phyloP scores from a whole-genome alignment of 1,284 basidiomycete genomes.

The Puccinia triticina region DNA sequence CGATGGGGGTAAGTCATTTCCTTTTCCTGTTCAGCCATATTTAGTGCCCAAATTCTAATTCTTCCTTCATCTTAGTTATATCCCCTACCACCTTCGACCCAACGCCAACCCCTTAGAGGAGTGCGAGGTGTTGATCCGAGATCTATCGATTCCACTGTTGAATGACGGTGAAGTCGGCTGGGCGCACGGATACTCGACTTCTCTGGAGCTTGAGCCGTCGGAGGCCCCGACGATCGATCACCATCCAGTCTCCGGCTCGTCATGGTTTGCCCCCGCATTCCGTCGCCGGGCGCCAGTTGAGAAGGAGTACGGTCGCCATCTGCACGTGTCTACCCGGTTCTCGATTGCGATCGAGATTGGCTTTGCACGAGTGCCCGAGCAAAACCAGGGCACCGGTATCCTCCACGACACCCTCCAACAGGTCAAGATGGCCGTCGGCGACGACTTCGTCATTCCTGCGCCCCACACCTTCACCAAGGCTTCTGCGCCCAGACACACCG shows the following conservation, averaged over 20 bases:
- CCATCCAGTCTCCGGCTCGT: constrained; percentile 55
- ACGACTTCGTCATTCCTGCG: constrained; percentile 43
- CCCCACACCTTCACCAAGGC: constrained; percentile 51
- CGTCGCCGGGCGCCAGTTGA: constrained; percentile 55
- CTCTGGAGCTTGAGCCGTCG: constrained; percentile 57
- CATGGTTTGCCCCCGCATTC: constrained; percentile 59
- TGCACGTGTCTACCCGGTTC: constrained; percentile 61
- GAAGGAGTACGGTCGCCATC: constrained; percentile 55
- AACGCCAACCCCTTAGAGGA: constrained; percentile 57
- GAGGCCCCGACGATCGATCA: constrained; percentile 55
- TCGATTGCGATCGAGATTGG: constrained; percentile 59
- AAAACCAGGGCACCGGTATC: constrained; percentile 11
- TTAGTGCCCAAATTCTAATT: neutral
- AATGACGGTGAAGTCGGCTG: constrained; percentile 54
- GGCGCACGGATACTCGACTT: constrained; percentile 58
- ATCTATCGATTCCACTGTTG: constrained; percentile 58
- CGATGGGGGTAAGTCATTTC: constrained; percentile 59
- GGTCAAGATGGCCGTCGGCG: constrained; percentile 22
- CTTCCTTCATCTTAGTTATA: constrained; percentile 15
- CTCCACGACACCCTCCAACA: constrained; percentile 30
- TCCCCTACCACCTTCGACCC: constrained; percentile 54
- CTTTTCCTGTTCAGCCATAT: neutral
- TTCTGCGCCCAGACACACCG: constrained; percentile 51
- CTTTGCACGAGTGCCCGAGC: constrained; percentile 54
- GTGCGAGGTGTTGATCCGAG: constrained; percentile 57